phyloP scores from a whole-genome alignment of 2,329 filamentous ascomycete genomes.

The Endocalyx cinctus region DNA sequence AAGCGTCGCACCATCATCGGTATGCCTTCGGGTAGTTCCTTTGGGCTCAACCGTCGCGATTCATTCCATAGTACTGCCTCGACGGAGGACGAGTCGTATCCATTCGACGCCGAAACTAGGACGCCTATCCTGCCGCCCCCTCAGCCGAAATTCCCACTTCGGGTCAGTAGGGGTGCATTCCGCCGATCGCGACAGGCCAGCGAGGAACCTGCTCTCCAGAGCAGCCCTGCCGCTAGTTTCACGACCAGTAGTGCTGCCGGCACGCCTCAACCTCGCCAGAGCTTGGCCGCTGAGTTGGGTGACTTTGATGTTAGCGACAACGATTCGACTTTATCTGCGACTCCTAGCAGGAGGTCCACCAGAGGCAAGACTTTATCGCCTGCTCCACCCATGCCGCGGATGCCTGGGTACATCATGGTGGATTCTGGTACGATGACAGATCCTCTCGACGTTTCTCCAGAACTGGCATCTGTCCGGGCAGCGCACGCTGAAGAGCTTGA shows the following conservation, averaged over 20 bases:
- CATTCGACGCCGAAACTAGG: slow-evolving; percentile 44
- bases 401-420: slow-evolving; percentile 53
- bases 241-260: slow-evolving; percentile 42
- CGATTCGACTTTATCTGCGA: slow-evolving; percentile 54
- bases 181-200: slow-evolving; percentile 58
- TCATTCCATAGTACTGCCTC: slow-evolving; percentile 87
- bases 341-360: slow-evolving; percentile 48
- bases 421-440: slow-evolving; percentile 60
- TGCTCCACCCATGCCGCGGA: slow-evolving; percentile 42
- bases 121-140: slow-evolving; percentile 61
- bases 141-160: slow-evolving; percentile 66
- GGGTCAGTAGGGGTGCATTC: slow-evolving; percentile 59
- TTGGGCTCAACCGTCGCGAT: slow-evolving; percentile 32
- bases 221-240: slow-evolving; percentile 58
- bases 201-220: slow-evolving; percentile 53
- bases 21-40: slow-evolving; percentile 14
- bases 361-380: slow-evolving; percentile 39
- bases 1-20: slow-evolving; percentile 29
- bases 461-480: slow-evolving; percentile 27
- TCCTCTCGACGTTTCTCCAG: slow-evolving; percentile 33
- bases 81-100: slow-evolving; percentile 67
- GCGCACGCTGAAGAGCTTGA: slow-evolving; percentile 22
- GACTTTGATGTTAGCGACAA: slow-evolving; percentile 74
- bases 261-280: slow-evolving; percentile 61
- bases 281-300: slow-evolving; percentile 84